Evolutionary conservation across 305 asterid species (phyloP).

Genomic region (Fraxinus latifolia): DNA sequence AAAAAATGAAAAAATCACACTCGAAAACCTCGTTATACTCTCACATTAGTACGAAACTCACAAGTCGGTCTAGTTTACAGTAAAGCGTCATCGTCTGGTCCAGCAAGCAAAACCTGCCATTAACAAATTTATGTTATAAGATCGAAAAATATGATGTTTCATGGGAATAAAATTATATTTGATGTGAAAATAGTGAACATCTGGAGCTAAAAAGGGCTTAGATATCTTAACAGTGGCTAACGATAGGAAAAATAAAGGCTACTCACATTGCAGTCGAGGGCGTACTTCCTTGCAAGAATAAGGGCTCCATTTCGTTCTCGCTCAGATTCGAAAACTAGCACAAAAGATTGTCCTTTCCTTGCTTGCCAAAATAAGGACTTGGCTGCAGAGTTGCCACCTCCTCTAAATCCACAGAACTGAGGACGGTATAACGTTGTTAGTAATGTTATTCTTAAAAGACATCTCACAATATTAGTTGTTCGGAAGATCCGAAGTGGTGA

Average conservation of each 20-base stretch:
- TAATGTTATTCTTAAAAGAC: neutral
- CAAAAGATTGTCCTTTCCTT: slow-evolving; percentile 81
- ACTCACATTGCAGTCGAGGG: slow-evolving; percentile 87
- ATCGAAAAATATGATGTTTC: neutral
- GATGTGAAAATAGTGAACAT: neutral
- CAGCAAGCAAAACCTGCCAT: slow-evolving; percentile 80
- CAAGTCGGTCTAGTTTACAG: slow-evolving; percentile 45
- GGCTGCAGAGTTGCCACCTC: slow-evolving; percentile 93
- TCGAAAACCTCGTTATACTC: slow-evolving; percentile 27
- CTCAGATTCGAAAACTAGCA: slow-evolving; percentile 82
- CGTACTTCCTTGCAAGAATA: slow-evolving; percentile 69
- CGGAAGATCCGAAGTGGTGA: neutral
- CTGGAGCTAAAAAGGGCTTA: neutral
- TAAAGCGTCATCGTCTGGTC: slow-evolving; percentile 92
- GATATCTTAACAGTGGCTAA: neutral
- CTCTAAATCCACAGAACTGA: slow-evolving; percentile 93
- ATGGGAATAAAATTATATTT: neutral
- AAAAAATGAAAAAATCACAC: slow-evolving; percentile 35
- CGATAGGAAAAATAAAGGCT: slow-evolving; percentile 2
- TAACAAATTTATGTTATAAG: slow-evolving; percentile 4
- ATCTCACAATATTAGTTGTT: neutral
- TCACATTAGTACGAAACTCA: slow-evolving; percentile 33
- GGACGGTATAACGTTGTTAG: neutral
- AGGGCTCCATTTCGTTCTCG: slow-evolving; percentile 78
- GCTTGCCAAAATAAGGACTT: slow-evolving; percentile 94